phyloP scores from a whole-genome alignment of 768 basidiomycete genomes.

The Tricholoma matsutake region DNA sequence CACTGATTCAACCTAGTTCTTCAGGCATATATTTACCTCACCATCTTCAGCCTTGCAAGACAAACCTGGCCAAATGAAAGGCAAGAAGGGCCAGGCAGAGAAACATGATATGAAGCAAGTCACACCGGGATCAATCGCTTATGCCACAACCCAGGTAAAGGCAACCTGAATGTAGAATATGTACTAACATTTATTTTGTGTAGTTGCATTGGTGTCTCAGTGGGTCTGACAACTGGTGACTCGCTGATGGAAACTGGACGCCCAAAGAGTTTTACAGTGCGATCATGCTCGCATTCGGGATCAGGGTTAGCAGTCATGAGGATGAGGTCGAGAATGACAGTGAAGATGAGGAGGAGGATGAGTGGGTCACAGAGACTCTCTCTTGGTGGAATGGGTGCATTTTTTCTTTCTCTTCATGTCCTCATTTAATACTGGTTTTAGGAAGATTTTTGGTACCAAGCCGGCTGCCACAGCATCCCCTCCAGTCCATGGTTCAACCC shows the following conservation, averaged over 20 bases:
- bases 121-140: not conserved
- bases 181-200: not conserved
- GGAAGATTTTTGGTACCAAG: not conserved
- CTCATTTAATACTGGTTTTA: not conserved
- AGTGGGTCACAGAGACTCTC: not conserved
- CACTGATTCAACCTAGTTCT: not conserved
- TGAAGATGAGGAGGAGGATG: not conserved
- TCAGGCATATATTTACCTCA: not conserved
- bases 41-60: slow-evolving; percentile 1
- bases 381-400: not conserved
- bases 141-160: not conserved
- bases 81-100: not conserved
- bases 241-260: not conserved
- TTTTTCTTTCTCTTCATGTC: not conserved
- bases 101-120: slow-evolving; percentile 1
- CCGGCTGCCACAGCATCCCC: not conserved
- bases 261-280: not conserved
- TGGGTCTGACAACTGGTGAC: not conserved
- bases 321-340: not conserved
- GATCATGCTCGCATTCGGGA: not conserved
- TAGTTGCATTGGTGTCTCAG: not conserved
- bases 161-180: not conserved
- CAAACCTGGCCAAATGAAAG: not conserved
- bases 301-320: not conserved
- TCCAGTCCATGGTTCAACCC: not conserved